phyloP scores from a whole-genome alignment of 1,284 basidiomycete genomes.

The Calocybe gambosa region DNA sequence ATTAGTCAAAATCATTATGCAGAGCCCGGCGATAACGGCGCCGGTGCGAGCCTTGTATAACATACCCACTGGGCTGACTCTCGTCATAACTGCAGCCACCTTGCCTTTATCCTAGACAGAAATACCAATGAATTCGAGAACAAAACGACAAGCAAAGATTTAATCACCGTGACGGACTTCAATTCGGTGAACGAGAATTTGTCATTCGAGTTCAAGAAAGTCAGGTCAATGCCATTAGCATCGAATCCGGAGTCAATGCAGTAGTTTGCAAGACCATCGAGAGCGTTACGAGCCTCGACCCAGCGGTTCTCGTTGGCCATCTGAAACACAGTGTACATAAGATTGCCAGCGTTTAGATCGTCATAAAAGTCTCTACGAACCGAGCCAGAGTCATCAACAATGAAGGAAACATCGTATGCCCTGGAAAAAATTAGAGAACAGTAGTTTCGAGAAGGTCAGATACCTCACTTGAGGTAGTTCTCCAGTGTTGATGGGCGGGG shows the following conservation, averaged over 20 bases:
- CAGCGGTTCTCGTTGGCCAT: slow-evolving; percentile 15
- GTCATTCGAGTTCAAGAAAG: slow-evolving; percentile 14
- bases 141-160: background rate
- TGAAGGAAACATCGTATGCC: slow-evolving; percentile 15
- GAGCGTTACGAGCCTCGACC: slow-evolving; percentile 16
- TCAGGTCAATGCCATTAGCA: slow-evolving; percentile 13
- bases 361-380: background rate
- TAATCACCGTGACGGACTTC: background rate
- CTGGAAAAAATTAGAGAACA: background rate
- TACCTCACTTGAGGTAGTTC: slow-evolving; percentile 12
- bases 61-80: slow-evolving; percentile 1
- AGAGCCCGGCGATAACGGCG: too few species aligned
- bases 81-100: slow-evolving; percentile 2
- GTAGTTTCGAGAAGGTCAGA: background rate
- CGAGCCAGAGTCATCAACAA: slow-evolving; percentile 12
- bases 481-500: slow-evolving; percentile 15
- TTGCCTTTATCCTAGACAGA: slow-evolving; percentile 7
- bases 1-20: too few species aligned
- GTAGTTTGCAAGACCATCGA: slow-evolving; percentile 13
- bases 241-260: slow-evolving; percentile 12
- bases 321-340: background rate
- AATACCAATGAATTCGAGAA: background rate
- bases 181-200: slow-evolving; percentile 4
- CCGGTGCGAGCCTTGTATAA: background rate
- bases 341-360: background rate